Conservation (phyloP, 345 rosid species). For the Citrus reticulata region DNA sequence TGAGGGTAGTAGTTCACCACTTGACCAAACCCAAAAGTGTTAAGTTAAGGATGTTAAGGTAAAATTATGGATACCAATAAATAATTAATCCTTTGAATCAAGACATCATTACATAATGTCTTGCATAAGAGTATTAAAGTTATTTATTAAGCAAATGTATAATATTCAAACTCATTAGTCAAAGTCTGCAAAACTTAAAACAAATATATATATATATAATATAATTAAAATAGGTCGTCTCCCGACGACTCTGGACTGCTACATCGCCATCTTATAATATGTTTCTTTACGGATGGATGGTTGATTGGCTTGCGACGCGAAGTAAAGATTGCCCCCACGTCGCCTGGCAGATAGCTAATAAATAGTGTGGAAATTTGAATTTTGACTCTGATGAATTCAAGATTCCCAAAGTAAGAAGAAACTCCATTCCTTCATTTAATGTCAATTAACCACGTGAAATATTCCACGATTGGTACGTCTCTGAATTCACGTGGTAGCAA, state of each 20-base stretch:
- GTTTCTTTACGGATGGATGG: not conserved
- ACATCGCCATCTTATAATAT: not conserved
- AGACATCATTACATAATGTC: not conserved
- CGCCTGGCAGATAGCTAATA: not conserved
- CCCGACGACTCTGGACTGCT: not conserved
- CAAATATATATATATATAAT: too few relatives aligned
- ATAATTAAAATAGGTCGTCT: not conserved
- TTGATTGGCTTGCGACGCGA: not conserved
- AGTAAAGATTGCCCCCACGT: not conserved
- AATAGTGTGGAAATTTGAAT: not conserved
- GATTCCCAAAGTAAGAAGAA: not conserved
- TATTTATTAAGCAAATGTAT: not conserved
- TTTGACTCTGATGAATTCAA: not conserved
- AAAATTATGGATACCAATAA: too few relatives aligned
- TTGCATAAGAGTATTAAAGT: not conserved
- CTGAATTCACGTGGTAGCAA: too few relatives aligned
- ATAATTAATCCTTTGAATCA: not conserved
- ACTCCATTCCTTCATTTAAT: not conserved
- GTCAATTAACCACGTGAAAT: not conserved
- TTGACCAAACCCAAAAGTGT: rapidly evolving
- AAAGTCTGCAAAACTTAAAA: not conserved
- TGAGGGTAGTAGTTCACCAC: rapidly evolving
- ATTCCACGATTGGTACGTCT: not conserved
- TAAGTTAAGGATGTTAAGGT: too few relatives aligned
- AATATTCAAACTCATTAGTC: not conserved